These are phyloP conservation scores for Cytauxzoon felis DNA, from an alignment of 169 alveolate species.

Conservation along the genomic window DNA sequence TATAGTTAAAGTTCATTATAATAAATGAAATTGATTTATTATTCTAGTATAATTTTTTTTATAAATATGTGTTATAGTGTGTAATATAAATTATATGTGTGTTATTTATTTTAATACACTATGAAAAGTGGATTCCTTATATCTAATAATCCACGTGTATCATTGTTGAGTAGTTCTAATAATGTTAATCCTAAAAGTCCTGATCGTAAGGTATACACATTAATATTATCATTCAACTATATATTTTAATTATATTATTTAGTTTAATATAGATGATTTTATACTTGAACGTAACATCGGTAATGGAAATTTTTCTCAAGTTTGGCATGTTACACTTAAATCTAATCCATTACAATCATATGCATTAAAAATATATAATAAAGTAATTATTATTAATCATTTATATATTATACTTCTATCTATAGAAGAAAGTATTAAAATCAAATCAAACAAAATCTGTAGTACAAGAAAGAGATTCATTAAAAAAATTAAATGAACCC, in stretches of 20 bases:
- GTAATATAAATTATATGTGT: neutral
- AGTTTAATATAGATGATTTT: slow-evolving; percentile 70
- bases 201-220: slow-evolving; percentile 26
- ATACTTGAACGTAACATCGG: slow-evolving; percentile 75
- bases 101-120: neutral
- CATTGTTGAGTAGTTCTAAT: slow-evolving; percentile 13
- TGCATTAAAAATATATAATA: slow-evolving; percentile 76
- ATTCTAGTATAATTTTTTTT: neutral
- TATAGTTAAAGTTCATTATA: slow-evolving; percentile 49
- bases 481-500: slow-evolving; percentile 69
- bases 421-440: slow-evolving; percentile 64
- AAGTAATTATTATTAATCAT: slow-evolving; percentile 10
- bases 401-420: neutral
- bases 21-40: slow-evolving; percentile 1
- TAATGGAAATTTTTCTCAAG: slow-evolving; percentile 75
- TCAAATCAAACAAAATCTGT: slow-evolving; percentile 63
- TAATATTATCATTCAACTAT: neutral
- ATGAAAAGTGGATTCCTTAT: slow-evolving; percentile 55
- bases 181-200: slow-evolving; percentile 16
- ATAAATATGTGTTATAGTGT: neutral
- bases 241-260: neutral
- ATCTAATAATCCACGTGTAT: slow-evolving; percentile 38
- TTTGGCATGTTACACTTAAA: slow-evolving; percentile 75
- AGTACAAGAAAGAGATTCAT: slow-evolving; percentile 69
- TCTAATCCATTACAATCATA: slow-evolving; percentile 62